Conservation (phyloP, 352 stramenopile species). For the Pythium guiyangense region DNA sequence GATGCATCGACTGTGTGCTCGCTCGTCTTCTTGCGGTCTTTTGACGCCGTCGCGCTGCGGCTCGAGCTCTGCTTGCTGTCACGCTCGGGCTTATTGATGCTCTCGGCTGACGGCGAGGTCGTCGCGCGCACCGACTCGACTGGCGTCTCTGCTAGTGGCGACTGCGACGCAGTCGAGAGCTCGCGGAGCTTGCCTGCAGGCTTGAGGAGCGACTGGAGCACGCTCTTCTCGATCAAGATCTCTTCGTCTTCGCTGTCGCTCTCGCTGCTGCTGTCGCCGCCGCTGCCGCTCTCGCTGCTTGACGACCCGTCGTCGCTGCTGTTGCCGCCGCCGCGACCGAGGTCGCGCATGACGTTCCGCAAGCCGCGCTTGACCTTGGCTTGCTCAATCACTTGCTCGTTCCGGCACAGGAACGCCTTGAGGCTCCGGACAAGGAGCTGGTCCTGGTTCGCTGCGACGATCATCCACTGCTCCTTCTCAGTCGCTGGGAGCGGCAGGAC, state of each 20-base stretch:
- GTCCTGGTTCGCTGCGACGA: slow-evolving; percentile 69
- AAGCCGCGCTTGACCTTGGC: slow-evolving; percentile 34
- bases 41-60: background rate
- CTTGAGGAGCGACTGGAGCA: background rate
- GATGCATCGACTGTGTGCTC: too few relatives aligned
- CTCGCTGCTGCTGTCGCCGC: slow-evolving; percentile 7
- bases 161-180: background rate
- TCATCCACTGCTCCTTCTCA: slow-evolving; percentile 69
- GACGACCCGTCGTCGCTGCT: slow-evolving; percentile 10
- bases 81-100: too few relatives aligned
- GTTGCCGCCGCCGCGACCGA: slow-evolving; percentile 15
- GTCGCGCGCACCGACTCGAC: too few relatives aligned
- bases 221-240: slow-evolving; percentile 5
- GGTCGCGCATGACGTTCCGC: too few relatives aligned
- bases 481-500: slow-evolving; percentile 50
- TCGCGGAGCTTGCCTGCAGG: background rate
- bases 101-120: too few relatives aligned
- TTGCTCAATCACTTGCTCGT: slow-evolving; percentile 43
- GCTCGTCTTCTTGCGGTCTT: slow-evolving; percentile 7
- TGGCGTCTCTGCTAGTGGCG: background rate
- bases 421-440: slow-evolving; percentile 68
- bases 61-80: too few relatives aligned
- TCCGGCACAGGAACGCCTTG: slow-evolving; percentile 58
- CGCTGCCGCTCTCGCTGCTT: slow-evolving; percentile 20
- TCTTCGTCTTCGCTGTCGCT: slow-evolving; percentile 14